phyloP scores from a whole-genome alignment of 2,329 filamentous ascomycete genomes.

The Parastagonospora nodorum region DNA sequence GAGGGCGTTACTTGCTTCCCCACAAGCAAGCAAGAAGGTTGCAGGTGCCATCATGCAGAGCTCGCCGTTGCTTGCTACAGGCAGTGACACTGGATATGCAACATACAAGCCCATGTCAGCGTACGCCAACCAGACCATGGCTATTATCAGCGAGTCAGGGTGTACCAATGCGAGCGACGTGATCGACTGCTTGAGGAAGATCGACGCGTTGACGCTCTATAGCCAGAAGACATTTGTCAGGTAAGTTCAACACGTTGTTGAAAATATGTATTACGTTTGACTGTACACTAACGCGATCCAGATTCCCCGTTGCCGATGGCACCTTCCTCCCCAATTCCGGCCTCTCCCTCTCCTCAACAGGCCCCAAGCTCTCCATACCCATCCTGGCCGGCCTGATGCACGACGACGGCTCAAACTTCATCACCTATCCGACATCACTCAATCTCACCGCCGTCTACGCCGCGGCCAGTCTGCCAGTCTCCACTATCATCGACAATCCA shows the following conservation, averaged over 20 bases:
- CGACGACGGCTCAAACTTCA: slow-evolving; percentile 40
- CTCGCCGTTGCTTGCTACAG: slow-evolving; percentile 22
- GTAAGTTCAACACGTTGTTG: too few relatives aligned
- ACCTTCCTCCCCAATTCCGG: slow-evolving; percentile 31
- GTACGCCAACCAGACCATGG: slow-evolving; percentile 21
- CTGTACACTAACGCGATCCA: slow-evolving; percentile 7
- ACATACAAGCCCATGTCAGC: slow-evolving; percentile 32
- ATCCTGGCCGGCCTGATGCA: slow-evolving; percentile 37
- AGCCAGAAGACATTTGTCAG: slow-evolving; percentile 12
- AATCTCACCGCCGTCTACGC: slow-evolving; percentile 27
- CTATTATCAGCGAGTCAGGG: slow-evolving; percentile 29
- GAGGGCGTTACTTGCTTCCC: slow-evolving; percentile 56
- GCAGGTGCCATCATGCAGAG: slow-evolving; percentile 51
- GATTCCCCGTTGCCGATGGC: slow-evolving; percentile 42
- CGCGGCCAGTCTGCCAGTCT: slow-evolving; percentile 22
- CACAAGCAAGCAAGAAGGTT: slow-evolving; percentile 55
- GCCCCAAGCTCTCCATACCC: slow-evolving; percentile 20
- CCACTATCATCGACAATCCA: slow-evolving; percentile 16
- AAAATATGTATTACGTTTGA: too few relatives aligned
- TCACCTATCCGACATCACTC: slow-evolving; percentile 25
- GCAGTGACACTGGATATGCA: slow-evolving; percentile 27
- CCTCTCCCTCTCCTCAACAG: slow-evolving; percentile 25
- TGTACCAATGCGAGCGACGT: slow-evolving; percentile 19
- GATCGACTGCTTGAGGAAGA: slow-evolving; percentile 29
- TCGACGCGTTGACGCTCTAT: slow-evolving; percentile 27